A percentile compares a stretch with the other conserved stretches of the same genome.
These are phyloP conservation scores for Yamadazyma siamensis DNA, from an alignment of 1,139 yeast genomes.

Conservation along the genomic window DNA sequence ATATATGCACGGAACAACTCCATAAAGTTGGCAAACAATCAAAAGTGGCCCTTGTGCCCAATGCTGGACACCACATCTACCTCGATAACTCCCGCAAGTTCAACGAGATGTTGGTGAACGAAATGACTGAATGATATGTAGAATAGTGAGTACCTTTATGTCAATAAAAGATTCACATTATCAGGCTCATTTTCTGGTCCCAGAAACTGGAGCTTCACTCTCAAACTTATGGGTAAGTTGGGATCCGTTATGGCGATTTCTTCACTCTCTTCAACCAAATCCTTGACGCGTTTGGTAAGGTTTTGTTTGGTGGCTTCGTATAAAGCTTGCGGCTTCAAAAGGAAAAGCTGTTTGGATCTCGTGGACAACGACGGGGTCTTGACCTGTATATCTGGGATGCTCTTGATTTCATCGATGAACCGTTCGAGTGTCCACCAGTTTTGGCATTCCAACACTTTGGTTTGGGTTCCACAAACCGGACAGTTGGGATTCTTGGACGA, in stretches of 20 bases:
- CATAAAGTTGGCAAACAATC: conserved; percentile 21
- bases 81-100: conserved; percentile 55
- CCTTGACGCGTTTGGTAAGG: conserved; percentile 29
- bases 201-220: conserved; percentile 21
- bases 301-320: conserved; percentile 50
- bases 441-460: conserved; percentile 30
- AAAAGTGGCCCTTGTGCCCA: conserved; percentile 42
- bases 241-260: conserved; percentile 61
- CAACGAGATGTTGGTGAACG: conserved; percentile 43
- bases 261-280: conserved; percentile 41
- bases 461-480: conserved; percentile 66
- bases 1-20: conserved; percentile 35
- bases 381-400: conserved; percentile 38
- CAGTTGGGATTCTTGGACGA: conserved; percentile 61
- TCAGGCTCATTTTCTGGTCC: conserved; percentile 21
- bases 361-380: conserved; percentile 52
- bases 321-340: conserved; percentile 49
- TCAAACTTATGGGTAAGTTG: conserved; percentile 44
- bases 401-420: conserved; percentile 39
- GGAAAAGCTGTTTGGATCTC: conserved; percentile 39
- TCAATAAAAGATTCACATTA: conserved; percentile 12
- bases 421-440: conserved; percentile 45
- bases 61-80: conserved; percentile 72
- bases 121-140: conserved; percentile 22
- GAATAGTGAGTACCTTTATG: conserved; percentile 1